These are phyloP conservation scores for Rutstroemia sp. DNA, from an alignment of 2,329 filamentous ascomycete genomes.

Conservation along the genomic window DNA sequence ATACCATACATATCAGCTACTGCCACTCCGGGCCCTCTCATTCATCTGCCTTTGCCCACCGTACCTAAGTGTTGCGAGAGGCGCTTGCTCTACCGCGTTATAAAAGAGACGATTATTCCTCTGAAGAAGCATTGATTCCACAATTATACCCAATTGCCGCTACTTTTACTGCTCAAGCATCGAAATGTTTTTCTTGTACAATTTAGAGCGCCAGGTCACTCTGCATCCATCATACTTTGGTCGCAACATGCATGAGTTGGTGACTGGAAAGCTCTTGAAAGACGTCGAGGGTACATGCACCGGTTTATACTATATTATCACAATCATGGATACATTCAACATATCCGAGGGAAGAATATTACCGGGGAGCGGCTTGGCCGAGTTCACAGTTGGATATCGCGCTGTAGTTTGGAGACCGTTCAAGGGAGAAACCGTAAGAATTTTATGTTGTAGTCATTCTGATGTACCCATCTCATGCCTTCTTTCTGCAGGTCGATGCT, in stretches of 20 bases:
- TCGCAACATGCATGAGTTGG: slow-evolving; percentile 83
- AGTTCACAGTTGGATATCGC: slow-evolving; percentile 91
- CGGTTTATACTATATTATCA: slow-evolving; percentile 95
- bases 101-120: not conserved
- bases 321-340: slow-evolving; percentile 93
- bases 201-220: slow-evolving; percentile 89
- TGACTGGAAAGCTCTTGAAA: slow-evolving; percentile 80
- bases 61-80: not conserved
- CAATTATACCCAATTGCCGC: not conserved
- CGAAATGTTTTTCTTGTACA: slow-evolving; percentile 94
- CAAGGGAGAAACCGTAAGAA: slow-evolving; percentile 87
- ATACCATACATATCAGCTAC: not conserved
- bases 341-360: slow-evolving; percentile 90
- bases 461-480: slow-evolving; percentile 16
- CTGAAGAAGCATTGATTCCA: not conserved
- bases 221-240: slow-evolving; percentile 97
- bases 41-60: not conserved
- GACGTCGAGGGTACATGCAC: slow-evolving; percentile 95
- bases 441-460: not conserved
- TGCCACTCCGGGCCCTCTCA: not conserved
- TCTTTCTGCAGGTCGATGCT: slow-evolving; percentile 68
- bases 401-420: slow-evolving; percentile 98
- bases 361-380: slow-evolving; percentile 82
- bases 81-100: not conserved
- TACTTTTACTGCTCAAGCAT: not conserved